Evolutionary conservation across 352 stramenopile genomes (phyloP), one percentile per base, ranked within the genome.

Genomic region (Blastocystis hominis): DNA sequence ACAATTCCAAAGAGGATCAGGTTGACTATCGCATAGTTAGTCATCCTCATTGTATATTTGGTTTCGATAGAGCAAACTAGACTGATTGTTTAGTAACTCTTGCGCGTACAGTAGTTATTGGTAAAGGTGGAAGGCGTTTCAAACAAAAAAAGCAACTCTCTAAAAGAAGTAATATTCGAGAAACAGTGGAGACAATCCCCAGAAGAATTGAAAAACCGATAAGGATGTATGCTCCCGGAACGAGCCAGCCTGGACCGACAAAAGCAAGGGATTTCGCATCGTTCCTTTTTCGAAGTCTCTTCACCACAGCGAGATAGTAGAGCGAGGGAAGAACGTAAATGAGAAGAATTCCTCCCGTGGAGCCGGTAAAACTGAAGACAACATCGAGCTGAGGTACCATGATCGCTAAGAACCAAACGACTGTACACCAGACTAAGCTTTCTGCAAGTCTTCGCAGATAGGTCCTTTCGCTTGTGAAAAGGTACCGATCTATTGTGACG

Each of bases 321-420:
- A 54, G 30, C 1, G 62, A 64, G 36, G 86, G 86, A 38, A 79
- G 62, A 2, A 87, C 50, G 66, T 88, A 89, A 55, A 89, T 79
- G 59, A 89, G 20, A 10, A 81, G 38, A 42, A 62, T 72, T 20
- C 70, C 86, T 17, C 53, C 46, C 34, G 84, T 79, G 5, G 62
- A 62, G 10, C 86, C 86, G 17, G 86, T 89, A 10, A 89, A 64
- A 42, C 86, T 53, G 24, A 88, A 88, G 17, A 89, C 86, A 38
- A 88, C 56, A 55, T 66, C 50, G 3, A 89, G 20, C 38, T 88
- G 61, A 0, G 86, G 77, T 15, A 88, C 50, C 2, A 50, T 38
- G 3, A 69, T 77, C 0, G 70, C 86, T 17, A 89, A 36, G 44
- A 72, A n/a, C 62, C 70, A 79, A 3, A 59, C 55, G 17, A 80